Conservation (phyloP, 768 basidiomycete species). For the Leccinum subgranulosum region DNA sequence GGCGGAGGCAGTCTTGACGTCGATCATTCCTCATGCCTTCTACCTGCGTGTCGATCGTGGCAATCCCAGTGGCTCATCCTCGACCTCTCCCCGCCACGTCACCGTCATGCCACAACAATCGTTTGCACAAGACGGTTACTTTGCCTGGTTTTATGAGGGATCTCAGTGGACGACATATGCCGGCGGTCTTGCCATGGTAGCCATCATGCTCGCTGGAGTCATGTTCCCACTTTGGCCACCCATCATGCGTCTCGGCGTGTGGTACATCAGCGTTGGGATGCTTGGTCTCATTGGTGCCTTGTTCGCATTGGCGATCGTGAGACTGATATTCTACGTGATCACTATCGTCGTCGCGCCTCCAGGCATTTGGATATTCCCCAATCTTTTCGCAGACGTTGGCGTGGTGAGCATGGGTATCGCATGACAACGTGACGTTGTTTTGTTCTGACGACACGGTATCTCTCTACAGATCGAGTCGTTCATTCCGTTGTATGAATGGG, state of each 20-base stretch:
- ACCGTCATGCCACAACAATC: conserved; percentile 73
- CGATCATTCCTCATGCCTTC: conserved; percentile 81
- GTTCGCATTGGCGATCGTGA: conserved; percentile 85
- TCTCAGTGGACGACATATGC: conserved; percentile 92
- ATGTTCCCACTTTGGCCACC: conserved; percentile 99
- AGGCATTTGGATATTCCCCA: conserved; percentile 99
- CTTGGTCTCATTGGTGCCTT: conserved; percentile 87
- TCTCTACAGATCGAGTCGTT: conserved; percentile 87
- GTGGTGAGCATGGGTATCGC: conserved; percentile 63
- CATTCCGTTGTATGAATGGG: conserved; percentile 97
- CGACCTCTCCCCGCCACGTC: conserved; percentile 70
- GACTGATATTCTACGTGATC: conserved; percentile 90
- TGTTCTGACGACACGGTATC: background rate
- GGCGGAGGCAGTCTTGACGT: conserved; percentile 63
- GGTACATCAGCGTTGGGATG: conserved; percentile 89
- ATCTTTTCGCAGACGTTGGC: conserved; percentile 96
- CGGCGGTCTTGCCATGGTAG: conserved; percentile 88
- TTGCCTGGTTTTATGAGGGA: conserved; percentile 96
- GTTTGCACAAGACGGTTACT: conserved; percentile 80
- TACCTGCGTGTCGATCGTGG: conserved; percentile 90
- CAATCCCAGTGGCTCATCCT: conserved; percentile 42
- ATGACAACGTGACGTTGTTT: background rate
- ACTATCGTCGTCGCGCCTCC: conserved; percentile 83
- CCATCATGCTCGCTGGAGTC: conserved; percentile 90
- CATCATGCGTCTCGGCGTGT: conserved; percentile 88